Evolutionary conservation across 345 rosid genomes (phyloP).

Genomic region (Citrus trifoliata): DNA sequence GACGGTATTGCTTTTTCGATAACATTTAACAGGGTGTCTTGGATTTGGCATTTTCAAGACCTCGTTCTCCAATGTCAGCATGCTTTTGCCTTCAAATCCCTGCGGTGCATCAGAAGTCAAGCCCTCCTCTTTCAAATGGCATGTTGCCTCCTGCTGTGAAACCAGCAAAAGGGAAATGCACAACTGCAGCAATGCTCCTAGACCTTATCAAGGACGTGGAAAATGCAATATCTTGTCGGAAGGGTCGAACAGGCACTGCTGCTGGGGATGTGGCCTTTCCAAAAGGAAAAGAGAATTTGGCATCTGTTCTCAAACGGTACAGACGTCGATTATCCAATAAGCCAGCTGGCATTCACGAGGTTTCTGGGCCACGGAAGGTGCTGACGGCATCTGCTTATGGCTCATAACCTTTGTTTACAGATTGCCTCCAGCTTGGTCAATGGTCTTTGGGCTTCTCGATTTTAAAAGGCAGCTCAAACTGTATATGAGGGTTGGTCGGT

Average conservation of each 20-base stretch:
- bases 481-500: slow-evolving; percentile 2
- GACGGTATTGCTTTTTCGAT: slow-evolving; percentile 7
- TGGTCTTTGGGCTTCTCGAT: slow-evolving; percentile 24
- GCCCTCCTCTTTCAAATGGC: slow-evolving; percentile 61
- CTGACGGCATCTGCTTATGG: slow-evolving; percentile 20
- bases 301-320: slow-evolving; percentile 97
- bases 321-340: slow-evolving; percentile 76
- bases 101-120: slow-evolving; percentile 44
- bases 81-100: slow-evolving; percentile 89
- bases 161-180: slow-evolving; percentile 77
- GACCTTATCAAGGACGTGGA: slow-evolving; percentile 89
- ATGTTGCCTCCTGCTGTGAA: slow-evolving; percentile 70
- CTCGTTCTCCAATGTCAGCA: slow-evolving; percentile 61
- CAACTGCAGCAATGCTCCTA: slow-evolving; percentile 60
- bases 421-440: slow-evolving; percentile 11
- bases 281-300: slow-evolving; percentile 88
- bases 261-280: slow-evolving; percentile 99
- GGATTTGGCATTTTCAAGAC: slow-evolving; percentile 79
- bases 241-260: slow-evolving; percentile 87
- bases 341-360: slow-evolving; percentile 32
- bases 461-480: slow-evolving; percentile 26
- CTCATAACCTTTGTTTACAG: slow-evolving; percentile 11
- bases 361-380: slow-evolving; percentile 44
- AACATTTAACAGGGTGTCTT: slow-evolving; percentile 61
- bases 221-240: slow-evolving; percentile 81